Conservation (phyloP, 306 rosid genomes). For the Ormosia emarginata region DNA sequence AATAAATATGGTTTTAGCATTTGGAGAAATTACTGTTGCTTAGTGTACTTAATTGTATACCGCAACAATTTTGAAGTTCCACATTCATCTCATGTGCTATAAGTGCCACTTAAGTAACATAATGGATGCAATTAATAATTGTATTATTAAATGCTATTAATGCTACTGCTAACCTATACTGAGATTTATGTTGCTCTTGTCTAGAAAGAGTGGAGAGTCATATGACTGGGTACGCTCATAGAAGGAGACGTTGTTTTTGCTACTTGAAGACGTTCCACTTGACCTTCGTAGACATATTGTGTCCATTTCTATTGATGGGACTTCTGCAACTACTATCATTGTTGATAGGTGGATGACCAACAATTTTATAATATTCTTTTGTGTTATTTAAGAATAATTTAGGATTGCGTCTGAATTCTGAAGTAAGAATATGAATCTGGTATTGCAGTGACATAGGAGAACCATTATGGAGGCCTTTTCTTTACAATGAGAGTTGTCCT, state of each 20-base stretch:
- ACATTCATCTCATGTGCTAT: background rate
- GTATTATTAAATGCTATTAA: background rate
- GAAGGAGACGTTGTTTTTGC: conserved; percentile 67
- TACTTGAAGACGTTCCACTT: conserved; percentile 70
- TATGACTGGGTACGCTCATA: conserved; percentile 70
- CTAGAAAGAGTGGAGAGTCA: conserved; percentile 76
- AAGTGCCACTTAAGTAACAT: background rate
- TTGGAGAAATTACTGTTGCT: background rate
- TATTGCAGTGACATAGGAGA: conserved; percentile 70
- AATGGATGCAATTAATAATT: background rate
- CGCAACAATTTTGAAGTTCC: background rate
- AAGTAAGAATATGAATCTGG: conserved; percentile 30
- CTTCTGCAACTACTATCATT: conserved; percentile 89
- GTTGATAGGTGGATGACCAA: conserved; percentile 57
- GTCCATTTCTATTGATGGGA: conserved; percentile 86
- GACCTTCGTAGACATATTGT: conserved; percentile 49
- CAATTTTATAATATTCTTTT: conserved; percentile 29
- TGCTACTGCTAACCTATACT: conserved; percentile 1
- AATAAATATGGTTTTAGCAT: background rate
- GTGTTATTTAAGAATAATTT: background rate
- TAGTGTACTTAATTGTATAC: background rate
- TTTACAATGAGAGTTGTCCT: conserved; percentile 76
- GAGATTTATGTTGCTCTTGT: conserved; percentile 43
- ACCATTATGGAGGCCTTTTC: conserved; percentile 67
- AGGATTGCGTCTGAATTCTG: conserved; percentile 27